Base-by-base conservation (phyloP, 768 basidiomycete genomes). In the Russula emetica region DNA sequence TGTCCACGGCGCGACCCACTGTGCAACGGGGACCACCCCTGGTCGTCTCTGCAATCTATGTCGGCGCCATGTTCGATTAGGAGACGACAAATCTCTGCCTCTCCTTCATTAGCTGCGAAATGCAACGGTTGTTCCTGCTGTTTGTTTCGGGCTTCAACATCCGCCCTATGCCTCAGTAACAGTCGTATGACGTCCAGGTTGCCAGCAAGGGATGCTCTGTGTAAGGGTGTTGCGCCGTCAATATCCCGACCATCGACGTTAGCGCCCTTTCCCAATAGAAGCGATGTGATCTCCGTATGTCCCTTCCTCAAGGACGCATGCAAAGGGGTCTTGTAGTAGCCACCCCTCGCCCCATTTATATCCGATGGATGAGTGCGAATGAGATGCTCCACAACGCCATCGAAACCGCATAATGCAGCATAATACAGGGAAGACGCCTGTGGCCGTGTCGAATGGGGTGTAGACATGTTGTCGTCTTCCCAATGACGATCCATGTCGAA, bases 401-500 rank as follows among this genome's bases (percentile, higher is more conserved):
- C 11, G 7, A 61, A 18, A 22, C 61, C 61, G n/a, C 54, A 55
- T 3, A 61, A 28, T 6, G 28, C 11, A 6, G 61, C 54, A 22
- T 55, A 61, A 32, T 61, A 61, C 26, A 61, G 14, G 11, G 53
- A 45, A 1, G 44, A 47, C 36, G 18, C 60, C 42, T 13, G 30
- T 32, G 51, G 60, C 6, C 3, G 32, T 5, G 40, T n/a, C 3
- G 44, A 45, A 14, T 26, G 18, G 2, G 18, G 6, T 8, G 22
- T 55, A 20, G 24, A 20, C 34, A 55, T 34, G 16, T 30, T 30
- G 22, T 44, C 18, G 22, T 44, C 18, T 18, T 4, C 34, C 34
- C 24, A 61, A 5, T 34, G 61, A 10, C 28, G 11, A 36, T 61
- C 61, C 24, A 55, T 24, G 26, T 61, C 54, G 13, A 49, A 49